Conservation (phyloP, 495 filamentous ascomycete species). For the Podospora tetraspora region DNA sequence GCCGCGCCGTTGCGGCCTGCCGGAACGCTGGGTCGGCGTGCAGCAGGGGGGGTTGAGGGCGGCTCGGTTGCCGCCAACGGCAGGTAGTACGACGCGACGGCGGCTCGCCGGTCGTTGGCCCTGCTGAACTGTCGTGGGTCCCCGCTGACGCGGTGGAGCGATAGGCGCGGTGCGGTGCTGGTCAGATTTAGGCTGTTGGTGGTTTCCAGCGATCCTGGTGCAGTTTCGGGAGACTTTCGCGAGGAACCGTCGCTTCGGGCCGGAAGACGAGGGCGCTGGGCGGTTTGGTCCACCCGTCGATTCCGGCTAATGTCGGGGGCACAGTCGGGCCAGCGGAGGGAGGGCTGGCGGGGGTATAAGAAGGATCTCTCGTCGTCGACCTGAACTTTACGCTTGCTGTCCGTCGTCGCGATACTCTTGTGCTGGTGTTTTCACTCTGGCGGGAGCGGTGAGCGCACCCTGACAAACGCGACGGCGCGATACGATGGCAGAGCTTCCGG, state of each 20-base stretch:
- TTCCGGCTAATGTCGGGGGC: constrained; percentile 6
- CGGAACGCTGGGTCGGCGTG: neutral
- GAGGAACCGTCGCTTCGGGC: neutral
- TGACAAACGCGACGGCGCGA: neutral
- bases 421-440: neutral
- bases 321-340: neutral
- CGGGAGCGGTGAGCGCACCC: neutral
- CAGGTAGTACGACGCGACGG: neutral
- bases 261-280: neutral
- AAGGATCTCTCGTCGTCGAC: neutral
- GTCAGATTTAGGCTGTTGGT: constrained; percentile 1
- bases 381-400: neutral
- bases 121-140: neutral
- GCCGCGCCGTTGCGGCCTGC: neutral
- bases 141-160: neutral
- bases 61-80: neutral
- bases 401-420: neutral
- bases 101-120: neutral
- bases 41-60: neutral
- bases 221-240: neutral
- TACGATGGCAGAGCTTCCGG: neutral
- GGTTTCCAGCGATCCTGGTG: neutral
- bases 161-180: neutral
- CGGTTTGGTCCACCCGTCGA: constrained; percentile 2
- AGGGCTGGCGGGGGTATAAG: neutral